These are phyloP conservation scores for Colletotrichum sp. DNA, from an alignment of 2,329 filamentous ascomycete species.

Conservation along the genomic window DNA sequence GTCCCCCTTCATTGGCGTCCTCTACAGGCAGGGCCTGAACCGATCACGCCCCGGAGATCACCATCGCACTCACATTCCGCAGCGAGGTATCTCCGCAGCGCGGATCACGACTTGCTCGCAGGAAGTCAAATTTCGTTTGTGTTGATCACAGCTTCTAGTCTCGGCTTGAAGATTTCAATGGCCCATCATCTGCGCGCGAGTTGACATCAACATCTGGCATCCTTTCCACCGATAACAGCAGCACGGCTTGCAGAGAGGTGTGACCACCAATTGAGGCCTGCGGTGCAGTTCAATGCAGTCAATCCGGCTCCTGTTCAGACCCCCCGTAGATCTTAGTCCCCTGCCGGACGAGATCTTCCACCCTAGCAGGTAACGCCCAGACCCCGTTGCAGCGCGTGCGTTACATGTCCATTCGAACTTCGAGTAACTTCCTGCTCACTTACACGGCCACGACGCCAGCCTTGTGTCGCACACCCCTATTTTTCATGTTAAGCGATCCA, in stretches of 20 bases:
- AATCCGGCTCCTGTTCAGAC: neutral
- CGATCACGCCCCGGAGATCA: neutral
- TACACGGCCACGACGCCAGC: neutral
- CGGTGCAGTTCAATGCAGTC: neutral
- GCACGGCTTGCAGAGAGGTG: neutral
- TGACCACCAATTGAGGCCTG: neutral
- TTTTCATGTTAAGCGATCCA: neutral
- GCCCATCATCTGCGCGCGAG: neutral
- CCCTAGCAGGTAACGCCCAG: neutral
- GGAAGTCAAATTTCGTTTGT: neutral
- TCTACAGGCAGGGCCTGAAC: neutral
- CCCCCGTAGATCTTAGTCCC: neutral
- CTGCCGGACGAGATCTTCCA: conserved; percentile 4
- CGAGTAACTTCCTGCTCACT: neutral
- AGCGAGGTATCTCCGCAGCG: neutral
- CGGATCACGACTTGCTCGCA: neutral
- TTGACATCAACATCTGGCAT: neutral
- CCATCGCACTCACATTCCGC: neutral
- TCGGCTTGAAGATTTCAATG: neutral
- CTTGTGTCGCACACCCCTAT: neutral
- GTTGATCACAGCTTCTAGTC: neutral
- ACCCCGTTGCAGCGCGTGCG: neutral
- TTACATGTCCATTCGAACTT: neutral
- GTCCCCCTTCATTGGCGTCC: neutral
- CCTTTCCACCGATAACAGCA: neutral